phyloP scores from a whole-genome alignment of 2,329 filamentous ascomycete species.

The Biscogniauxia sp. region DNA sequence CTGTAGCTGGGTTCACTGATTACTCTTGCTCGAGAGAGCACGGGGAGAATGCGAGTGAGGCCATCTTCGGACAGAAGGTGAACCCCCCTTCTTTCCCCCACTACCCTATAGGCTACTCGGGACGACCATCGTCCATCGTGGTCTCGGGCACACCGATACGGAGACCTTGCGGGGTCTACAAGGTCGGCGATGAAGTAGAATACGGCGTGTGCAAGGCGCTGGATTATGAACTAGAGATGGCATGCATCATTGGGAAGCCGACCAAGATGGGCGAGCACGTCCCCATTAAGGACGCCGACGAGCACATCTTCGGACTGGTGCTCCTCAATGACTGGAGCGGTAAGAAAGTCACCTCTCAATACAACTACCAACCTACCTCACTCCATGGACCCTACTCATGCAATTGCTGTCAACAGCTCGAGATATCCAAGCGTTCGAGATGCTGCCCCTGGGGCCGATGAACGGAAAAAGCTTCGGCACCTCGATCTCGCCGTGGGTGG shows the following conservation, averaged over 20 bases:
- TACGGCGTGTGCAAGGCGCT: constrained; percentile 32
- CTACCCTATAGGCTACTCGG: constrained; percentile 20
- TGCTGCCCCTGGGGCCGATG: constrained; percentile 59
- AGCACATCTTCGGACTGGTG: constrained; percentile 62
- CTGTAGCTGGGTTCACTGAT: constrained; percentile 56
- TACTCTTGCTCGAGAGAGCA: constrained; percentile 55
- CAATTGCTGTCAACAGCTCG: constrained; percentile 37
- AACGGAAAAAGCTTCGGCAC: constrained; percentile 62
- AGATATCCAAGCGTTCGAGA: constrained; percentile 62
- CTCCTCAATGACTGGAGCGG: constrained; percentile 61
- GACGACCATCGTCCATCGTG: constrained; percentile 21
- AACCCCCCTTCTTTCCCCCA: constrained; percentile 20
- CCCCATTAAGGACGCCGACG: constrained; percentile 46
- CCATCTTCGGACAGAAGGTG: constrained; percentile 19
- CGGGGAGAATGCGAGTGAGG: constrained; percentile 45
- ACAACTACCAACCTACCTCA: not conserved
- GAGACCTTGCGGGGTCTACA: constrained; percentile 23
- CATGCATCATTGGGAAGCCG: constrained; percentile 43
- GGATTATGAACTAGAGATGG: constrained; percentile 46
- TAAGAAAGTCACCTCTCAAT: constrained; percentile 16
- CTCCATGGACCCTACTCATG: not conserved
- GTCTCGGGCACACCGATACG: constrained; percentile 26
- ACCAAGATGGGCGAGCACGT: constrained; percentile 36
- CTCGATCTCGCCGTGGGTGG: constrained; percentile 59
- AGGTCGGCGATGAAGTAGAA: constrained; percentile 15